Evolutionary conservation across 768 basidiomycete genomes (phyloP), one percentile per base, ranked within the genome.

Genomic region (Rhizopogon rudus): DNA sequence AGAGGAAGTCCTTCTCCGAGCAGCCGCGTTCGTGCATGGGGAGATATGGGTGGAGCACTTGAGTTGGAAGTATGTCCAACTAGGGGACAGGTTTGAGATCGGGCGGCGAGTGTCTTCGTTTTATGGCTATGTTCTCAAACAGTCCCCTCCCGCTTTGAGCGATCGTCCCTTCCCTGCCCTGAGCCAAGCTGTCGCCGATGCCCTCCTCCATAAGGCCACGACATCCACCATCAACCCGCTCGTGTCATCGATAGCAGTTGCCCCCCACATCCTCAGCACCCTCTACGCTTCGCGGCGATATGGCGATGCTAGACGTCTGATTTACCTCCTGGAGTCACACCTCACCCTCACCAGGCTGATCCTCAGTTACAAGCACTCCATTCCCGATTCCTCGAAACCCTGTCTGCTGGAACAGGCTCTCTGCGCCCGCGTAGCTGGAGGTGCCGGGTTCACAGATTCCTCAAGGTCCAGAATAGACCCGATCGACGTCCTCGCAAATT

Each of bases 1-100:
- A 65, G 88, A 91, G 62, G 90, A 92, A 55, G 92, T 94, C 5
- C 76, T 95, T 22, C 71, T 89, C 46, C 83, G 90, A 35, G 92
- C 90, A 0, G 77, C 84, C 12, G 77, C 77, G 5, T 92, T 94
- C 58, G 80, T 95, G 8, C 91, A 93, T 62, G 81, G 82, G 7
- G 90, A 95, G 66, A 84, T 96, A 17, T 98, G 94, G 94, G 81
- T 87, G 1, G 87, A 88, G 61, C 88, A 92, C 67, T 67, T 84
- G 40, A 81, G 84, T 2, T 98, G 94, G 94, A 89, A 90, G 66
- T 97, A 93, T 60, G 75, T 76, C 4, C 86, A 87, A 53, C 75
- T 94, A 12, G 86, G 87, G 5, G 88, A 92, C 64, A 80, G 89
- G 40, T 95, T 91, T 63, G 88, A 92, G 72, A 87, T 98, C 45